Evolutionary conservation across 2,329 filamentous ascomycete genomes (phyloP).

Genomic region (Nectriaceae sp.): DNA sequence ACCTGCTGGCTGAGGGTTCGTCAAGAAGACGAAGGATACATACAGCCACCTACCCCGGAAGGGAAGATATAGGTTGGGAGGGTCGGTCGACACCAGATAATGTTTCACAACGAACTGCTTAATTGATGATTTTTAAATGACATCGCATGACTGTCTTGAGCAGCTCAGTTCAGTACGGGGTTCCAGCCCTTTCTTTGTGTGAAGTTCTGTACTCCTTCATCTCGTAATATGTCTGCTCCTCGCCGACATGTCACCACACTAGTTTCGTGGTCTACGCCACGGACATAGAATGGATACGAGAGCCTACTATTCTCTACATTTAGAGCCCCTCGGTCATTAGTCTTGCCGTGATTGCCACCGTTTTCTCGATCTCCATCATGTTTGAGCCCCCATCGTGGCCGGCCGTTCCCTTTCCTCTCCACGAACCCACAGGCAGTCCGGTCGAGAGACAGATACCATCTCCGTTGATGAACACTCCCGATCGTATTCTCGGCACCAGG

Average conservation of each 20-base stretch:
- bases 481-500: conserved; percentile 65
- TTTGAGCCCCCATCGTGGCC: conserved; percentile 13
- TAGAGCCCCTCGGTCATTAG: neutral
- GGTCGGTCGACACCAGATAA: conserved; percentile 6
- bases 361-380: too few relatives aligned
- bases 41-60: neutral
- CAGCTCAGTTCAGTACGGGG: conserved; percentile 40
- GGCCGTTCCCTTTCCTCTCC: conserved; percentile 29
- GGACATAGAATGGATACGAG: conserved; percentile 62
- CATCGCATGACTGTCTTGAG: neutral
- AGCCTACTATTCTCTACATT: conserved; percentile 23
- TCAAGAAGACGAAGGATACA: neutral
- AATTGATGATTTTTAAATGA: neutral
- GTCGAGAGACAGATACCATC: conserved; percentile 68
- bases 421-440: conserved; percentile 59
- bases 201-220: conserved; percentile 62
- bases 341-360: neutral
- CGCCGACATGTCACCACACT: conserved; percentile 66
- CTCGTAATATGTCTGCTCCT: conserved; percentile 59
- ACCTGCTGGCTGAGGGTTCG: neutral
- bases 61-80: neutral
- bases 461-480: conserved; percentile 66
- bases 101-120: conserved; percentile 16
- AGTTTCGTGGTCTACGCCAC: conserved; percentile 61
- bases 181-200: conserved; percentile 62